Evolutionary conservation across 2,329 filamentous ascomycete genomes (phyloP).

Genomic region (Sporothrix phasma): DNA sequence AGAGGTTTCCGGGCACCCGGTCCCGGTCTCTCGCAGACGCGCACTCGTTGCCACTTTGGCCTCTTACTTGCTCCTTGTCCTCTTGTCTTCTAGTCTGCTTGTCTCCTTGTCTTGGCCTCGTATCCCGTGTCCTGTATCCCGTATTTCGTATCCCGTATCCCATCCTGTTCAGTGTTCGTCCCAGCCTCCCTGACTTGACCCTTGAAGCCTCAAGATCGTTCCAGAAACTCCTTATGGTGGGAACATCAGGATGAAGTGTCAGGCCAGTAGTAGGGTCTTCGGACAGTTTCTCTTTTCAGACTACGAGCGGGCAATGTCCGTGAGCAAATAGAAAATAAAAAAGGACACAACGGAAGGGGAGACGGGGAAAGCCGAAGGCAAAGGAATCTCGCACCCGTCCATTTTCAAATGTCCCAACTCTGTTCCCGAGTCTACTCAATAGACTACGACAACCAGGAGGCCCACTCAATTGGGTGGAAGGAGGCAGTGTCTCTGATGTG

Average conservation of each 20-base stretch:
- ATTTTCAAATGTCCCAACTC: background rate
- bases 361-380: background rate
- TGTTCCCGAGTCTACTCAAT: background rate
- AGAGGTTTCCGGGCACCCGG: background rate
- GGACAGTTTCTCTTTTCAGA: background rate
- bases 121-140: too few species aligned
- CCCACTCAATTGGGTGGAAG: background rate
- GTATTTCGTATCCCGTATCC: background rate
- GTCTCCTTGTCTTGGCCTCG: background rate
- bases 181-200: too few species aligned
- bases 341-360: background rate
- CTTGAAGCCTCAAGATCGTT: background rate
- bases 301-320: background rate
- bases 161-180: background rate
- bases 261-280: background rate
- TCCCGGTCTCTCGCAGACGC: background rate
- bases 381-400: background rate
- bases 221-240: background rate
- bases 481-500: slow-evolving; percentile 5
- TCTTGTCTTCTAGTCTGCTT: too few species aligned
- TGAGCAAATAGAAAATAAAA: background rate
- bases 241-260: too few species aligned
- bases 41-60: background rate
- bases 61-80: too few species aligned
- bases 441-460: background rate